Conservation (phyloP, 208 protist species). For the Leishmania martiniquensis region DNA sequence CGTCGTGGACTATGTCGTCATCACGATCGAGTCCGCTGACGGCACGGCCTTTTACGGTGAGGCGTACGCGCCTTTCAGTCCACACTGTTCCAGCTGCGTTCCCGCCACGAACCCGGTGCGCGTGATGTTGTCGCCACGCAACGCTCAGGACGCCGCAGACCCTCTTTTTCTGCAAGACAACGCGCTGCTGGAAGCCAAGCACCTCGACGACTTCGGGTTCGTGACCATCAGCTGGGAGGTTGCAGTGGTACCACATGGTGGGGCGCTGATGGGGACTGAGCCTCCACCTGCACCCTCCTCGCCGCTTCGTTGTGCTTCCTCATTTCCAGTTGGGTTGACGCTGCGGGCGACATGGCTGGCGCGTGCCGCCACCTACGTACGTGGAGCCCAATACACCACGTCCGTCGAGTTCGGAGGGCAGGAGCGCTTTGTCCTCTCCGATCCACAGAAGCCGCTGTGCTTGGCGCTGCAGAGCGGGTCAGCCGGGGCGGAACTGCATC, state of each 20-base stretch:
- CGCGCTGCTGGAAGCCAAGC: slow-evolving; percentile 41
- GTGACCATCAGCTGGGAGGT: slow-evolving; percentile 78
- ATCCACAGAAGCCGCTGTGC: slow-evolving; percentile 34
- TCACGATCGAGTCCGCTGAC: slow-evolving; percentile 58
- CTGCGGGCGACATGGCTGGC: slow-evolving; percentile 76
- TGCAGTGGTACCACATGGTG: slow-evolving; percentile 63
- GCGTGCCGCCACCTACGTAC: slow-evolving; percentile 41
- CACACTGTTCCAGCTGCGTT: slow-evolving; percentile 52
- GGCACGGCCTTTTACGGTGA: slow-evolving; percentile 51
- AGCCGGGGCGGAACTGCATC: slow-evolving; percentile 19
- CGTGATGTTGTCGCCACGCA: slow-evolving; percentile 81
- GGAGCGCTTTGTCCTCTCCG: slow-evolving; percentile 41
- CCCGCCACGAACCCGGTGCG: slow-evolving; percentile 45
- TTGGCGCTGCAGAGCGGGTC: slow-evolving; percentile 31
- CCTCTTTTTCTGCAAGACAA: slow-evolving; percentile 65
- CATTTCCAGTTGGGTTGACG: slow-evolving; percentile 73
- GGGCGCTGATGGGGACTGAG: slow-evolving; percentile 32
- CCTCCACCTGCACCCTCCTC: neutral
- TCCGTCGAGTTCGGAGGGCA: slow-evolving; percentile 77
- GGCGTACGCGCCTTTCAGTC: slow-evolving; percentile 78
- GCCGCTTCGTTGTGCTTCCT: neutral
- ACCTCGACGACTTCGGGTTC: slow-evolving; percentile 86
- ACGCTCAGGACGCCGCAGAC: slow-evolving; percentile 58
- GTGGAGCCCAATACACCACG: slow-evolving; percentile 58
- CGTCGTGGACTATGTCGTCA: slow-evolving; percentile 56